Base-by-base conservation (phyloP, 2,329 filamentous ascomycete genomes). In the Stachybotrys echinatus region DNA sequence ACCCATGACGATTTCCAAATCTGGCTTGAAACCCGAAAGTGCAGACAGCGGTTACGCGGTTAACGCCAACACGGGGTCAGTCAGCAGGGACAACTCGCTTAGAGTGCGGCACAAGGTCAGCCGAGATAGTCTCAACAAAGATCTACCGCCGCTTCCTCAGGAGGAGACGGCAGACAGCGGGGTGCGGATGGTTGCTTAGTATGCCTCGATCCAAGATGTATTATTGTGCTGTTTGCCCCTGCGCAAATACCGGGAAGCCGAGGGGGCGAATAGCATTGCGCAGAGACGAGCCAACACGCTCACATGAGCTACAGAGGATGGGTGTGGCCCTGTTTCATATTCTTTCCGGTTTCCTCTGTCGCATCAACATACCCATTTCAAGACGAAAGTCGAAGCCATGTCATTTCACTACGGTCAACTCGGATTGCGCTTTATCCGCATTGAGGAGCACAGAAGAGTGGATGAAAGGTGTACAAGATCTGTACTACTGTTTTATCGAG, bases 101-200 rank as follows among this genome's bases (percentile, higher is more conserved):
- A 66, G 60, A 51, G 58, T 71, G 40, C 65, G 66, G 37, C 54
- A 63, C 23, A 68, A 65, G 52, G 58, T 80, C 51, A 79, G 78
- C 63, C 74, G 74, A 44, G 76, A 80, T 39, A 83, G 80, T 55
- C 66, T 84, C 42, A 78, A 84, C 56, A 85, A 85, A 66, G 74
- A 74, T 12, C 63, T 85, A 44, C 82, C 81, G 6, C 78, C 80
- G 3, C 63, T 85, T 42, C 82, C 82, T 19, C 60, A 65, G 53
- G 60, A 63, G 52, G 54, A 57, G 39, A 57, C 54, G 39, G 56
- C 61, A 27, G 58, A 62, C 42, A 60, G 58, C 45, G 58, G 60
- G 27, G 50, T 65, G 44, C 58, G 59, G 53, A 55, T 69, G 61
- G 58, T 63, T 50, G 62, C 59, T 44, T 69, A 69, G 65, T 55